Conservation (phyloP, 2,329 filamentous ascomycete genomes). For the Nakataea oryzae region DNA sequence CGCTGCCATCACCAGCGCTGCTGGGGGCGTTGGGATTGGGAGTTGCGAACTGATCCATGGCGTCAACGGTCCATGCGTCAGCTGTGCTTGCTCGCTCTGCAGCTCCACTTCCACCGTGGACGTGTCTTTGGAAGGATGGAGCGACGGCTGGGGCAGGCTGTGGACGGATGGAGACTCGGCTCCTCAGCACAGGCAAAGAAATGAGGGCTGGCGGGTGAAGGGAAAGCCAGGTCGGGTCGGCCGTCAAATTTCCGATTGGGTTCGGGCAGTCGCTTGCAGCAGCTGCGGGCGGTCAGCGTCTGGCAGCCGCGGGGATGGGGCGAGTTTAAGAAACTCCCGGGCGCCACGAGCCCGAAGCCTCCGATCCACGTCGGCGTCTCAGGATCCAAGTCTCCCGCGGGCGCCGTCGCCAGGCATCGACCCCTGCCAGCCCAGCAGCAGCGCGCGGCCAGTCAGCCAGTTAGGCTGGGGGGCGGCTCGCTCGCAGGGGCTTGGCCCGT, state of each 20-base stretch:
- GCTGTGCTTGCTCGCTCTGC: not conserved
- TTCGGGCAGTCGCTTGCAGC: not conserved
- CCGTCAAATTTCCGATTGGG: not conserved
- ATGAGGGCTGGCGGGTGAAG: not conserved
- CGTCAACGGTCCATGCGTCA: not conserved
- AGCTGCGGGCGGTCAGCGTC: not conserved
- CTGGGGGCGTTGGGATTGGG: not conserved
- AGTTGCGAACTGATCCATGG: not conserved
- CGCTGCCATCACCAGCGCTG: not conserved
- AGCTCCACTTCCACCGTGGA: not conserved
- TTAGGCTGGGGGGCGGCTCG: too few relatives aligned
- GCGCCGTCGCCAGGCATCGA: not conserved
- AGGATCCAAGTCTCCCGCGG: not conserved
- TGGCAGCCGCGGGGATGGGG: not conserved
- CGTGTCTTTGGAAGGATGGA: too few relatives aligned
- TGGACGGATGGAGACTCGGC: not conserved
- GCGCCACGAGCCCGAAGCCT: not conserved
- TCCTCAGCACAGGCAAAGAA: too few relatives aligned
- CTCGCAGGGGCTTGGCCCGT: too few relatives aligned
- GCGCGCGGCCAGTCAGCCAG: not conserved
- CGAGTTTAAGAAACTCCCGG: not conserved
- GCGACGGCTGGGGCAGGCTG: not conserved
- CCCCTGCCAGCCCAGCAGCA: not conserved
- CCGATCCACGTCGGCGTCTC: not conserved
- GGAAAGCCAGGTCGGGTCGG: not conserved